Evolutionary conservation across 2,329 filamentous ascomycete genomes (phyloP).

Genomic region (Mycosphaerella sp.): DNA sequence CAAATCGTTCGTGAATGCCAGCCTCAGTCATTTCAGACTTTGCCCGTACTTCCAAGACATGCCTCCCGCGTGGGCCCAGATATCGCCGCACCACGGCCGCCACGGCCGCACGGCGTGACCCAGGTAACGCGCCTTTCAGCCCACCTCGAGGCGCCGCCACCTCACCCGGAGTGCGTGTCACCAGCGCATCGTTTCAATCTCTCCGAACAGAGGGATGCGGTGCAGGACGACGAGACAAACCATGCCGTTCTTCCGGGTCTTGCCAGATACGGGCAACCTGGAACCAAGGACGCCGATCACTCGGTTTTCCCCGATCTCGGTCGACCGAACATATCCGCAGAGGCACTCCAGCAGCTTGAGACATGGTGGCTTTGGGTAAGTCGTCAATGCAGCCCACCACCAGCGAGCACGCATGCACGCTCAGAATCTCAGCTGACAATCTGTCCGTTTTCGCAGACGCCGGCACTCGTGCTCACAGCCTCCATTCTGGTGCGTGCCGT

Average conservation of each 20-base stretch:
- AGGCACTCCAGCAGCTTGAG: background rate
- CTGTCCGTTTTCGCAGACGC: background rate
- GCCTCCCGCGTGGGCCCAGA: background rate
- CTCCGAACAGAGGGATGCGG: background rate
- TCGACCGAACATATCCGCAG: conserved; percentile 33
- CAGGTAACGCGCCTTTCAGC: background rate
- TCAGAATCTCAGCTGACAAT: background rate
- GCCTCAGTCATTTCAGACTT: background rate
- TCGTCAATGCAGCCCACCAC: background rate
- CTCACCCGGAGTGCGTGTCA: background rate
- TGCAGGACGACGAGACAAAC: background rate
- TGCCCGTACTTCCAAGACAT: background rate
- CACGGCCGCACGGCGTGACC: background rate
- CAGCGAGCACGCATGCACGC: background rate
- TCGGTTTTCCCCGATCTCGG: conserved; percentile 24
- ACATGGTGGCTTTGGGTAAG: conserved; percentile 12
- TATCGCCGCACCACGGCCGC: background rate
- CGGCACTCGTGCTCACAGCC: background rate
- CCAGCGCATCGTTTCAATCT: background rate
- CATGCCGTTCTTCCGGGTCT: too few relatives aligned
- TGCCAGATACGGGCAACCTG: too few relatives aligned
- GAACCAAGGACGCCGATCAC: conserved; percentile 26
- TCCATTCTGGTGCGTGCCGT: background rate
- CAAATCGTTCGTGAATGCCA: conserved; percentile 41
- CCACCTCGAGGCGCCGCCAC: background rate